Conservation (phyloP, 2,329 filamentous ascomycete genomes). For the Trichophyton schoenleinii region DNA sequence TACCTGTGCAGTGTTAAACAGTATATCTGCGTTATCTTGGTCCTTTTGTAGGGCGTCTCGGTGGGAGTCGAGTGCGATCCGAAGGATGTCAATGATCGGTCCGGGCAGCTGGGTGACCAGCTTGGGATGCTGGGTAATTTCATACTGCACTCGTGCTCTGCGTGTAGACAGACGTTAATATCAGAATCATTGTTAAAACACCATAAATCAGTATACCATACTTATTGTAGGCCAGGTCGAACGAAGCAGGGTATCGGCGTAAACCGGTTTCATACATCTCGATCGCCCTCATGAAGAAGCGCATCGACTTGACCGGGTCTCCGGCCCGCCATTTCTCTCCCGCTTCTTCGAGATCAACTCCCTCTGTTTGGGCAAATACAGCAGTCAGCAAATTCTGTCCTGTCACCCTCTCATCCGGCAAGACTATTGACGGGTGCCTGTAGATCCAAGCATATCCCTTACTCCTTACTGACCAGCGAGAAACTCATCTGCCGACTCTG, state of each 20-base stretch:
- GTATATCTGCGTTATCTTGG: conserved; percentile 51
- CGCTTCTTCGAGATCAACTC: conserved; percentile 57
- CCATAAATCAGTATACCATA: conserved; percentile 26
- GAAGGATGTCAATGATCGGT: conserved; percentile 42
- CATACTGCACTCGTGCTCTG: conserved; percentile 56
- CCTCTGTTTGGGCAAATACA: conserved; percentile 31
- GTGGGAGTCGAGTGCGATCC: conserved; percentile 52
- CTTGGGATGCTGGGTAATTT: conserved; percentile 54
- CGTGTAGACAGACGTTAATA: neutral
- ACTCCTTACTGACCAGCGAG: conserved; percentile 39
- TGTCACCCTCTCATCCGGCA: neutral
- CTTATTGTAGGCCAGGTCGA: conserved; percentile 68
- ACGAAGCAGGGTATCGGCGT: conserved; percentile 45
- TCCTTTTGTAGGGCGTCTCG: conserved; percentile 48
- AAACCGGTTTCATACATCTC: conserved; percentile 54
- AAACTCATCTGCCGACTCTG: conserved; percentile 55
- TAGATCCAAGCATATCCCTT: neutral
- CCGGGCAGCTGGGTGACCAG: conserved; percentile 47
- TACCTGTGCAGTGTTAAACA: conserved; percentile 62
- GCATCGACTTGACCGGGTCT: conserved; percentile 52
- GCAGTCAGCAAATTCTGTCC: neutral
- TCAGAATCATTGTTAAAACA: neutral
- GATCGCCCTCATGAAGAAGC: conserved; percentile 50
- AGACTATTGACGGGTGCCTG: neutral
- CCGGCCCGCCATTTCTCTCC: conserved; percentile 64